Base-by-base conservation (phyloP, 805 yeast species). In the Schwanniomyces occidentalis region DNA sequence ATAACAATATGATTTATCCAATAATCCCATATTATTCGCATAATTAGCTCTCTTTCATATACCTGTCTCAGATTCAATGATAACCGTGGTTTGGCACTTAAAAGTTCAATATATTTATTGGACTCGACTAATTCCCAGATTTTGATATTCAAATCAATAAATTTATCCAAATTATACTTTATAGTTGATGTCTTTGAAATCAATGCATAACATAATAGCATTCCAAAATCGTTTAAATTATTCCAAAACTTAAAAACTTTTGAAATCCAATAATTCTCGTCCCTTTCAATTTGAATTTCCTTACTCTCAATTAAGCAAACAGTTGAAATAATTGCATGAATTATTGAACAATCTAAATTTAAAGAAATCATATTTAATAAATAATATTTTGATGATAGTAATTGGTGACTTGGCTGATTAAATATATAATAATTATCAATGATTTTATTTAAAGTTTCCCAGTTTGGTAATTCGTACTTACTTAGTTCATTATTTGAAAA, bases 301-400 rank as follows among this genome's bases (percentile, higher is more conserved):
- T 39, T 30, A 19, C 40, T 38, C 6, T 27, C 16, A 8, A 42
- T 27, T n/a, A 34, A 27, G 27, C 56, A 50, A 16, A 56, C 46
- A 5, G 34, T 45, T 8, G 61, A 48, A 19, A 59, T 44, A 2
- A 59, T 39, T 8, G 58, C 55, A 31, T 58, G 63, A 10, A 54
- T 34, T 3, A 58, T 32, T 0, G 63, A 44, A 12, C 53, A 32
- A 16, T 56, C 58, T 4, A 42, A 32, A 10, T 42, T 46, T 6
- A 57, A 37, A 19, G 56, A 44, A 8, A 55, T 33, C 21, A 50
- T 39, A 19, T 42, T 36, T 22, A 57, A 41, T 17, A 59, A 44
- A 4, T 41, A 27, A 2, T 32, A 30, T 26, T 49, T 53, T 10
- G 49, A 32, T 2, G 60, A 49, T 8, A 58, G 40, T 8, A 55